Evolutionary conservation across 176 grass and related monocot genomes (phyloP).

Genomic region (Musa itinerans): DNA sequence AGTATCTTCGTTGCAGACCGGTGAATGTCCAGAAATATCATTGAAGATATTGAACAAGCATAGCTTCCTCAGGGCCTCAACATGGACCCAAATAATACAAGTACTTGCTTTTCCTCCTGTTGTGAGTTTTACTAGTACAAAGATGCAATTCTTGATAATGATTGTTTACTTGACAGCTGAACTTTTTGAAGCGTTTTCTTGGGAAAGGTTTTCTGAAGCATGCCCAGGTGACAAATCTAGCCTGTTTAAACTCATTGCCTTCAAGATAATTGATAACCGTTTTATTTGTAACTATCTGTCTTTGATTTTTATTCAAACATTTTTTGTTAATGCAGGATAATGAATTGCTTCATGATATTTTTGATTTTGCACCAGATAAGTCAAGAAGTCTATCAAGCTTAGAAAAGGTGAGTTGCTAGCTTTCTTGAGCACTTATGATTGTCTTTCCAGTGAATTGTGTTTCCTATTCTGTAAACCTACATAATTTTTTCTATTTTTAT

Average conservation of each 20-base stretch:
- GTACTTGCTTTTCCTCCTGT: slow-evolving; percentile 20
- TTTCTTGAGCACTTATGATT: not conserved
- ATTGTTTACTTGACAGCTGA: slow-evolving; percentile 48
- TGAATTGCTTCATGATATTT: slow-evolving; percentile 75
- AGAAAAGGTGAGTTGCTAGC: slow-evolving; percentile 44
- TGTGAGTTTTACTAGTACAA: not conserved
- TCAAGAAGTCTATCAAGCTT: slow-evolving; percentile 46
- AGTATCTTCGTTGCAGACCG: slow-evolving; percentile 33
- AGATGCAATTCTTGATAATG: not conserved
- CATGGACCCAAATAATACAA: slow-evolving; percentile 87
- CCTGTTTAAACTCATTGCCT: not conserved
- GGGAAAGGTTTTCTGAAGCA: slow-evolving; percentile 93
- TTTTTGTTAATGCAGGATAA: slow-evolving; percentile 49
- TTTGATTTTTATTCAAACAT: not conserved
- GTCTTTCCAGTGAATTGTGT: not conserved
- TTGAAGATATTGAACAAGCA: slow-evolving; percentile 68
- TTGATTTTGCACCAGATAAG: slow-evolving; percentile 57
- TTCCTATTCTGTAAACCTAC: not conserved
- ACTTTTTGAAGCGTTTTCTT: slow-evolving; percentile 75
- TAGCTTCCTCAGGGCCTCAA: slow-evolving; percentile 56
- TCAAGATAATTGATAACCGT: not conserved
- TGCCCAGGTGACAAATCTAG: slow-evolving; percentile 41
- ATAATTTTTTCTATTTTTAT: not conserved
- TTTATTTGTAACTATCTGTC: not conserved
- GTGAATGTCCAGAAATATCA: slow-evolving; percentile 53